Percentiles rank a stretch among this genome's conserved stretches.
phyloP scores from a whole-genome alignment of 352 stramenopile genomes.

The Pythium rhizo-oryzae region DNA sequence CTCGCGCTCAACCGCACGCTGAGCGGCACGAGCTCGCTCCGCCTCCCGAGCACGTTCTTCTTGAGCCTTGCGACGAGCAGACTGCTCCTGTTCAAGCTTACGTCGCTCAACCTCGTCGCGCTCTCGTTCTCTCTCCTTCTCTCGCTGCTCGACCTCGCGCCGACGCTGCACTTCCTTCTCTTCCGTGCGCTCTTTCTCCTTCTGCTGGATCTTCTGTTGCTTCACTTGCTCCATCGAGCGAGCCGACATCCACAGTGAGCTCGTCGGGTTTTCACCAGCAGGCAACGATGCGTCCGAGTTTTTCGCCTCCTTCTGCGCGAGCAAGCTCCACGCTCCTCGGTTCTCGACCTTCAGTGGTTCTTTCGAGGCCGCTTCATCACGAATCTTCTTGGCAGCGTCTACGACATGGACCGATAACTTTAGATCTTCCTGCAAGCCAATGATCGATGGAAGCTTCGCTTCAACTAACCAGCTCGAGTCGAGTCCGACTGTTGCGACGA shows the following conservation, averaged over 20 bases:
- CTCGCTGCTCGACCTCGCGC: slow-evolving; percentile 60
- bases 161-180: slow-evolving; percentile 70
- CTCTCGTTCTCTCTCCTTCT: slow-evolving; percentile 64
- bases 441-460: neutral
- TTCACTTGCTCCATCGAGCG: slow-evolving; percentile 89
- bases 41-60: slow-evolving; percentile 66
- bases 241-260: slow-evolving; percentile 82
- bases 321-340: slow-evolving; percentile 79
- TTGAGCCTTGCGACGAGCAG: slow-evolving; percentile 42
- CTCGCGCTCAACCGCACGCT: slow-evolving; percentile 62
- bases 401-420: slow-evolving; percentile 23
- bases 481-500: slow-evolving; percentile 32
- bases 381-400: slow-evolving; percentile 80
- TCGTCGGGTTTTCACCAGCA: slow-evolving; percentile 70
- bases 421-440: slow-evolving; percentile 13
- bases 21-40: slow-evolving; percentile 52
- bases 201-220: slow-evolving; percentile 85
- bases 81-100: slow-evolving; percentile 51
- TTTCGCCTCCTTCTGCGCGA: slow-evolving; percentile 76
- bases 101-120: slow-evolving; percentile 71
- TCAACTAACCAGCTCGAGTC: slow-evolving; percentile 29
- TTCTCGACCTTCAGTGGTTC: slow-evolving; percentile 86
- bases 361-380: slow-evolving; percentile 55
- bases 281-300: slow-evolving; percentile 55
- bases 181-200: slow-evolving; percentile 74